Evolutionary conservation across 371 early-diverging fungal species (phyloP).

Genomic region (Mucor velutinosus): DNA sequence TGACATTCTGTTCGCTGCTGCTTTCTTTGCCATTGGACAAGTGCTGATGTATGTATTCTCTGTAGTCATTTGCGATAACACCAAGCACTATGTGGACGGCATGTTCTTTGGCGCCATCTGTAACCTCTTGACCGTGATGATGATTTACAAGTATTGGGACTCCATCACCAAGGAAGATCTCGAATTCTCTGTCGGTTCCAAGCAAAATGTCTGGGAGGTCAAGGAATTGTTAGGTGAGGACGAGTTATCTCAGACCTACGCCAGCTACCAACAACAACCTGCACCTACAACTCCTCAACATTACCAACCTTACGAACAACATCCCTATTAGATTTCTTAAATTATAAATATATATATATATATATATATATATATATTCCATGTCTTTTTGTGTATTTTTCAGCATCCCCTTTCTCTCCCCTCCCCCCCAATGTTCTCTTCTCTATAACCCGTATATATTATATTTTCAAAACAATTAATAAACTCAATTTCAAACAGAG

Average conservation of each 20-base stretch:
- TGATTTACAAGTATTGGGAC: constrained; percentile 97
- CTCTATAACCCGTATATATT: not conserved
- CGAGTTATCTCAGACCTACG: constrained; percentile 22
- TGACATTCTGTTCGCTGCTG: constrained; percentile 71
- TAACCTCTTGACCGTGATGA: constrained; percentile 87
- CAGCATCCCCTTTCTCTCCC: not conserved
- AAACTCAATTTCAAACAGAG: not conserved
- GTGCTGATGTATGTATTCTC: constrained; percentile 67
- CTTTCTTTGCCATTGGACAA: constrained; percentile 75
- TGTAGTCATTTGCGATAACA: constrained; percentile 65
- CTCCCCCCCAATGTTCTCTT: not conserved
- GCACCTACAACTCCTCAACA: constrained; percentile 17
- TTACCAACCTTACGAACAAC: constrained; percentile 25
- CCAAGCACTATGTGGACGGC: constrained; percentile 87
- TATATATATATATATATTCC: not conserved
- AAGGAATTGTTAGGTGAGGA: constrained; percentile 69
- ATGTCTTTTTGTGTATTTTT: not conserved
- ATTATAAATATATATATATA: not conserved
- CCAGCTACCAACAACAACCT: constrained; percentile 12
- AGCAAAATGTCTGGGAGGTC: constrained; percentile 64
- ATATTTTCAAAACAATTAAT: not conserved
- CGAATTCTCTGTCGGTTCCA: constrained; percentile 83
- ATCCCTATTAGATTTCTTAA: constrained; percentile 2
- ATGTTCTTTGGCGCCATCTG: constrained; percentile 84
- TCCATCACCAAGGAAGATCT: constrained; percentile 92